These are phyloP conservation scores for Knoxdaviesia capensis DNA, from an alignment of 2,329 filamentous ascomycete species.

Conservation along the genomic window DNA sequence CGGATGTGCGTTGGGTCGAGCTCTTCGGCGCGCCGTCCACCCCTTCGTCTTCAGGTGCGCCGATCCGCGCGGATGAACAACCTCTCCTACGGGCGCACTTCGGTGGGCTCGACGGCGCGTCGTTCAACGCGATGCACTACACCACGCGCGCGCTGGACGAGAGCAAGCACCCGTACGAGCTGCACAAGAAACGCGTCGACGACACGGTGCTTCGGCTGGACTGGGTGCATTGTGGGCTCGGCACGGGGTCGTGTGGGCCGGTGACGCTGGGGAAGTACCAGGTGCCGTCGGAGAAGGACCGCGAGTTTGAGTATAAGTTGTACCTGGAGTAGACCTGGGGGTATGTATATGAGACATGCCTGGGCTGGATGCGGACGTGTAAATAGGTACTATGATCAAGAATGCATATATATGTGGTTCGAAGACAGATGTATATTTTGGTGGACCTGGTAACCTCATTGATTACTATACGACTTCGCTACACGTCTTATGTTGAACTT, in stretches of 20 bases:
- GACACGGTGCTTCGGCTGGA: conserved; percentile 38
- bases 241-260: conserved; percentile 41
- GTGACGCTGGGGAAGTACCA: conserved; percentile 28
- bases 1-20: conserved; percentile 40
- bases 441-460: too few relatives aligned
- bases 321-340: conserved; percentile 16
- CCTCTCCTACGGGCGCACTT: conserved; percentile 22
- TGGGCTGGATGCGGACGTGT: too few relatives aligned
- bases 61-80: neutral
- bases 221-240: conserved; percentile 40
- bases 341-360: too few relatives aligned
- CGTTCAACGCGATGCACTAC: conserved; percentile 38
- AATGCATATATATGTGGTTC: too few relatives aligned
- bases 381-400: too few relatives aligned
- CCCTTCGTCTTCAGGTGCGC: too few relatives aligned
- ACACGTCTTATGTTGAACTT: too few relatives aligned
- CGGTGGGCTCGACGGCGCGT: conserved; percentile 23
- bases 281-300: conserved; percentile 16
- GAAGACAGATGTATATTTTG: too few relatives aligned
- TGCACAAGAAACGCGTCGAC: conserved; percentile 24
- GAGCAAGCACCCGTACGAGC: conserved; percentile 38
- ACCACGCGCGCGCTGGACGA: conserved; percentile 29
- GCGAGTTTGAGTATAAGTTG: conserved; percentile 22
- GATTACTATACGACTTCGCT: too few relatives aligned
- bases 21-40: conserved; percentile 14